Evolutionary conservation across 352 stramenopile genomes (phyloP).

Genomic region (Phytophthora pini): DNA sequence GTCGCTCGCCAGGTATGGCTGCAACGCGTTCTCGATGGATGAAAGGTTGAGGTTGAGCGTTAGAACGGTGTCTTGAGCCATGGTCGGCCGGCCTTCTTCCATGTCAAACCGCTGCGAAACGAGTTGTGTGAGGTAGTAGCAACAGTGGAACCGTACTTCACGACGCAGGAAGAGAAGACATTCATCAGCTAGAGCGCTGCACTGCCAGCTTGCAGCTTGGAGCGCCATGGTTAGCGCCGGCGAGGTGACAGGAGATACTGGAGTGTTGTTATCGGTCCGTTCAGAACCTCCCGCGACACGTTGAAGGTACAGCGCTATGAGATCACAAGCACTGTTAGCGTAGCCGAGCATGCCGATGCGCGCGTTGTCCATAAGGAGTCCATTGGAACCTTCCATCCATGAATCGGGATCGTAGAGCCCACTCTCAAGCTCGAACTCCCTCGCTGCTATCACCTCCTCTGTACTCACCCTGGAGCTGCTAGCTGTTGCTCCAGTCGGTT

Average conservation of each 20-base stretch:
- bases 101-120: slow-evolving; percentile 68
- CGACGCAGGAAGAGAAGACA: slow-evolving; percentile 82
- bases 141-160: slow-evolving; percentile 78
- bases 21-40: slow-evolving; percentile 72
- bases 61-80: slow-evolving; percentile 79
- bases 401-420: slow-evolving; percentile 65
- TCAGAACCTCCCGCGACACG: slow-evolving; percentile 28
- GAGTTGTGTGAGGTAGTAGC: slow-evolving; percentile 83
- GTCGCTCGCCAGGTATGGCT: slow-evolving; percentile 72
- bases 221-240: slow-evolving; percentile 45
- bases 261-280: slow-evolving; percentile 19
- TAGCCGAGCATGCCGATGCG: slow-evolving; percentile 82
- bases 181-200: slow-evolving; percentile 75
- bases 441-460: slow-evolving; percentile 54
- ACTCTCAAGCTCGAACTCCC: slow-evolving; percentile 70
- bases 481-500: slow-evolving; percentile 8
- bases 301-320: slow-evolving; percentile 66
- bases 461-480: slow-evolving; percentile 19
- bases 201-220: slow-evolving; percentile 70
- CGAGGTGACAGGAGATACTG: slow-evolving; percentile 31
- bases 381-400: slow-evolving; percentile 54
- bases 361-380: slow-evolving; percentile 77
- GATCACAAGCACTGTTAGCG: slow-evolving; percentile 77
- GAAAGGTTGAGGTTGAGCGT: slow-evolving; percentile 83
- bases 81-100: slow-evolving; percentile 56